Conservation (phyloP, 495 filamentous ascomycete species). For the Talaromyces ruber region DNA sequence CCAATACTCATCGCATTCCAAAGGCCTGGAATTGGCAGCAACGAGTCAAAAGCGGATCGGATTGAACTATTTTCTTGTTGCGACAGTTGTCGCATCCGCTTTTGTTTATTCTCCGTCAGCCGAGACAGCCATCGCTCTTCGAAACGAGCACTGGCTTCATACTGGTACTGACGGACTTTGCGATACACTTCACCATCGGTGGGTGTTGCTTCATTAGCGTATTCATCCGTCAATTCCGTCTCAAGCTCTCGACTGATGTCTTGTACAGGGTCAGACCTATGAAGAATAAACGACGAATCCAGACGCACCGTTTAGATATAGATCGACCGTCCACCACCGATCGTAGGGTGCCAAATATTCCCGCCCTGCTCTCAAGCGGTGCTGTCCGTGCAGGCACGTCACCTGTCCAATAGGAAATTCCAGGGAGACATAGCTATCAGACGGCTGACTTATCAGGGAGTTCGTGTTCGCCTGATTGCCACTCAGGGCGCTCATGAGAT, state of each 20-base stretch:
- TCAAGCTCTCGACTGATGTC: slow-evolving; percentile 11
- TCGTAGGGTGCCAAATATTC: slow-evolving; percentile 16
- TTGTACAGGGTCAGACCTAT: too few relatives aligned
- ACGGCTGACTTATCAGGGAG: too few relatives aligned
- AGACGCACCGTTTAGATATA: slow-evolving; percentile 24
- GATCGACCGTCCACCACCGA: slow-evolving; percentile 26
- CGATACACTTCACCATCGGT: slow-evolving; percentile 29
- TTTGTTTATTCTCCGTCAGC: slow-evolving; percentile 14
- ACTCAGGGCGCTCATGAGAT: not conserved
- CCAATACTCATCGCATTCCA: slow-evolving; percentile 18
- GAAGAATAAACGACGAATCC: too few relatives aligned
- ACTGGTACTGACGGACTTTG: slow-evolving; percentile 29
- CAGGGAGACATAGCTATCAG: too few relatives aligned
- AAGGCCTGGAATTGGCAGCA: slow-evolving; percentile 17
- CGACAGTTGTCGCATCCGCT: slow-evolving; percentile 11
- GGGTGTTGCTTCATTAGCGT: slow-evolving; percentile 22
- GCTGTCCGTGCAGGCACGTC: slow-evolving; percentile 24
- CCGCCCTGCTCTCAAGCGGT: slow-evolving; percentile 21
- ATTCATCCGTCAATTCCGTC: slow-evolving; percentile 21
- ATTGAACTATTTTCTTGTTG: slow-evolving; percentile 2
- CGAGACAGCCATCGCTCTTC: slow-evolving; percentile 15
- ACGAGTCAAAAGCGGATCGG: slow-evolving; percentile 12
- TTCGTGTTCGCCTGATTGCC: too few relatives aligned
- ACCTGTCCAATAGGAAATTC: slow-evolving; percentile 10
- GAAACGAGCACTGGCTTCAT: slow-evolving; percentile 16